Percentiles rank a stretch among this genome's conserved stretches.
Evolutionary conservation across 2,329 filamentous ascomycete species (phyloP).

Genomic region (Diatrype stigma): DNA sequence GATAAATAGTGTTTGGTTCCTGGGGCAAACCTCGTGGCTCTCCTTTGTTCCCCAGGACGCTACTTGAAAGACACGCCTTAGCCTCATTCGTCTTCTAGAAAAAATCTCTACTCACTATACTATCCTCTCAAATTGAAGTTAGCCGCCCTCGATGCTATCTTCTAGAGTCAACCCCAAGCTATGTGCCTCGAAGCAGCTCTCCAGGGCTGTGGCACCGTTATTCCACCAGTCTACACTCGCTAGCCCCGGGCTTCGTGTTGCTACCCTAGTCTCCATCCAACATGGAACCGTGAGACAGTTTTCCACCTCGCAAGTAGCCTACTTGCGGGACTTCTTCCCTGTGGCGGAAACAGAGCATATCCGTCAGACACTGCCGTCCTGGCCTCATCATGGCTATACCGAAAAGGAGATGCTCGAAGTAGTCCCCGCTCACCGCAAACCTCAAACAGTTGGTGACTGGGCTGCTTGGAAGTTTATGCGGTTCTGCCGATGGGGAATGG

Average conservation of each 20-base stretch:
- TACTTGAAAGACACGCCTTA: not conserved
- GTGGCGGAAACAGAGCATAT: conserved; percentile 57
- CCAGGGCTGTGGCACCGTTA: conserved; percentile 19
- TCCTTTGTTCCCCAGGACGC: not conserved
- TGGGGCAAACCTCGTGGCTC: not conserved
- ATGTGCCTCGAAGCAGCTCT: conserved; percentile 28
- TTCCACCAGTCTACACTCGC: conserved; percentile 15
- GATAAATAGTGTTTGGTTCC: not conserved
- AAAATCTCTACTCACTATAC: not conserved
- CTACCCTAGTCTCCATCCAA: conserved; percentile 18
- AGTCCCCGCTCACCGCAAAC: conserved; percentile 70
- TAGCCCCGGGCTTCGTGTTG: conserved; percentile 25
- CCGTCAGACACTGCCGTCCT: conserved; percentile 59
- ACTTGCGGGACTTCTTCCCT: conserved; percentile 60
- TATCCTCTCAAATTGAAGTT: not conserved
- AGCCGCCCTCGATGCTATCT: conserved; percentile 25
- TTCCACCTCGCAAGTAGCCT: conserved; percentile 43
- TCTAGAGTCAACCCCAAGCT: conserved; percentile 24
- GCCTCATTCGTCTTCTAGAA: not conserved
- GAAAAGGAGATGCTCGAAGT: conserved; percentile 74
- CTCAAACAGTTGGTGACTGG: conserved; percentile 70
- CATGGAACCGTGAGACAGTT: conserved; percentile 34
- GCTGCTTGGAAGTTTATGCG: conserved; percentile 74
- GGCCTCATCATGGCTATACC: conserved; percentile 71
- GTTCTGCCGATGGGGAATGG: conserved; percentile 73